Percentiles rank a stretch among this genome's conserved stretches.
Evolutionary conservation across 2,329 filamentous ascomycete species (phyloP).

Genomic region (Sclerotinia minor): DNA sequence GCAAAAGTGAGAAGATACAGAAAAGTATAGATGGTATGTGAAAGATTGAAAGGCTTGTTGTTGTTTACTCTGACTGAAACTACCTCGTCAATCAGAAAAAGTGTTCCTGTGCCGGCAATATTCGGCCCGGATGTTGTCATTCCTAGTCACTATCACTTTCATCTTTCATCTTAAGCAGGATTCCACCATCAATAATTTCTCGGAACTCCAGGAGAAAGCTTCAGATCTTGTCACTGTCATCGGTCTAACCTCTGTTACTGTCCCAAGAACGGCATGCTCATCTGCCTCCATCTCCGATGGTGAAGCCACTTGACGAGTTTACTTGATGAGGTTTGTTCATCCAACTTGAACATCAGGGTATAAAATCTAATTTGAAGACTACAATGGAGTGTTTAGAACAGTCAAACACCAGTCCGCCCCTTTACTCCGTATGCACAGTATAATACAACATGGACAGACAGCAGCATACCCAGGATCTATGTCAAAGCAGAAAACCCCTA

Average conservation of each 20-base stretch:
- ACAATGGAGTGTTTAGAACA: not conserved
- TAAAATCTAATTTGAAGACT: not conserved
- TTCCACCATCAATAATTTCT: not conserved
- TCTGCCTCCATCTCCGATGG: not conserved
- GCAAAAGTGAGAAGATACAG: not conserved
- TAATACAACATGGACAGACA: not conserved
- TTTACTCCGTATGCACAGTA: constrained; percentile 13
- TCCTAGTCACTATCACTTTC: constrained; percentile 8
- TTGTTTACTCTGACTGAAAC: constrained; percentile 7
- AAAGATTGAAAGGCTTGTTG: not conserved
- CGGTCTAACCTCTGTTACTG: not conserved
- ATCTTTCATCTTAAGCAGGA: not conserved
- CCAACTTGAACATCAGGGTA: not conserved
- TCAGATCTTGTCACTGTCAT: not conserved
- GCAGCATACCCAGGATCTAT: not conserved
- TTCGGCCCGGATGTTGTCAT: not conserved
- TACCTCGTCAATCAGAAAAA: not conserved
- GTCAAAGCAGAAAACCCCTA: not conserved
- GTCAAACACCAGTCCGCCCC: not conserved
- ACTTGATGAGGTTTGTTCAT: not conserved
- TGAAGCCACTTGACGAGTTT: not conserved
- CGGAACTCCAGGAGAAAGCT: not conserved
- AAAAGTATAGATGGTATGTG: not conserved
- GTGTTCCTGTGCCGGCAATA: not conserved
- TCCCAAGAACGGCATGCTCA: not conserved